These are phyloP conservation scores for Pichia sp. DNA, from an alignment of 1,139 yeast species.

Conservation along the genomic window DNA sequence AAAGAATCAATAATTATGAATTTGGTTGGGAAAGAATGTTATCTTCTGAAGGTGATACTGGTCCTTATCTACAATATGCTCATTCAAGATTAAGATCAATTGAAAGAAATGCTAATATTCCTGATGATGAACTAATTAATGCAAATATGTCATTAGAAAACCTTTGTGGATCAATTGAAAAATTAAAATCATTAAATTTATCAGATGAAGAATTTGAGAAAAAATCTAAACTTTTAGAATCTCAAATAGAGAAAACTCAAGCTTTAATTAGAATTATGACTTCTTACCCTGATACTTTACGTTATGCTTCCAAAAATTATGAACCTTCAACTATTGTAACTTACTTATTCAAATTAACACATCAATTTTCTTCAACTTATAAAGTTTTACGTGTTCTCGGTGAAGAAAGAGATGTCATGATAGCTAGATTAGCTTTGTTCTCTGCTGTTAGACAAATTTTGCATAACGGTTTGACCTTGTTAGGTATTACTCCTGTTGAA, in stretches of 20 bases:
- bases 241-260: conserved; percentile 30
- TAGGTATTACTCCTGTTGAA: conserved; percentile 95
- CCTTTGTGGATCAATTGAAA: conserved; percentile 32
- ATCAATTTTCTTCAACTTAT: conserved; percentile 90
- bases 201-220: conserved; percentile 25
- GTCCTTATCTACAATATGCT: conserved; percentile 97
- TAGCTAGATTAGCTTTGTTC: conserved; percentile 90
- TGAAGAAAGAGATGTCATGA: conserved; percentile 79
- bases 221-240: conserved; percentile 21
- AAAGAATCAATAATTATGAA: conserved; percentile 91
- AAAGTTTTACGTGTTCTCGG: conserved; percentile 97
- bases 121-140: conserved; percentile 36
- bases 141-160: conserved; percentile 70
- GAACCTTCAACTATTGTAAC: conserved; percentile 97
- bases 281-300: conserved; percentile 86
- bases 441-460: conserved; percentile 86
- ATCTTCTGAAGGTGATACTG: conserved; percentile 98
- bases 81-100: conserved; percentile 95
- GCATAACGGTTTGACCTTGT: conserved; percentile 81
- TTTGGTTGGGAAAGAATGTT: conserved; percentile 99
- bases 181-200: conserved; percentile 51
- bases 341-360: conserved; percentile 84
- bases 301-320: conserved; percentile 73
- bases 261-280: conserved; percentile 72
- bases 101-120: conserved; percentile 67